phyloP scores from a whole-genome alignment of 1,284 basidiomycete genomes.

The Cryptococcus wingfieldii region DNA sequence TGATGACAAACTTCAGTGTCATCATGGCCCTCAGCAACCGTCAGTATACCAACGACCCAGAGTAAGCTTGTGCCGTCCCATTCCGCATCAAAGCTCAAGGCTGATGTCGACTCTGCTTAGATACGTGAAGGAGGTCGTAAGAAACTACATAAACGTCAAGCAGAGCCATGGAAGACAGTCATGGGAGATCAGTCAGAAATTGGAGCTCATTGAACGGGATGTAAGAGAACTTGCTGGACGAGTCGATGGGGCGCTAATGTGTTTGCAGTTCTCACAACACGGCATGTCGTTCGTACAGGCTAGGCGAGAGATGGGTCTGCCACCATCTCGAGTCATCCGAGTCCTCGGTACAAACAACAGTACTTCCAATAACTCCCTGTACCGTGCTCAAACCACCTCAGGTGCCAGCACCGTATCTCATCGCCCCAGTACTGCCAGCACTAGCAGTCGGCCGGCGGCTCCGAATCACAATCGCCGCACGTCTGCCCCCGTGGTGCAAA shows the following conservation, averaged over 20 bases:
- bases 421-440: neutral
- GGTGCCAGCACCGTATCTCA: neutral
- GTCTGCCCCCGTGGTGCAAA: neutral
- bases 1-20: constrained; percentile 6
- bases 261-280: constrained; percentile 16
- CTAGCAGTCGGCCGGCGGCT: neutral
- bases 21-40: constrained; percentile 5
- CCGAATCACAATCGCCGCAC: neutral
- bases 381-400: neutral
- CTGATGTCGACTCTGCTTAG: constrained; percentile 4
- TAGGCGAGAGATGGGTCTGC: constrained; percentile 17
- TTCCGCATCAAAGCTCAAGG: neutral
- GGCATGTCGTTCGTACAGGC: constrained; percentile 21
- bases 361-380: neutral
- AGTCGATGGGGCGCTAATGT: neutral
- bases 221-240: constrained; percentile 16
- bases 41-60: constrained; percentile 10
- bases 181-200: constrained; percentile 29
- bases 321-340: constrained; percentile 17
- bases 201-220: constrained; percentile 29
- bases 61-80: constrained; percentile 6
- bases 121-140: constrained; percentile 32
- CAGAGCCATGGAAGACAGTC: constrained; percentile 22
- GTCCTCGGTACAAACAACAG: neutral
- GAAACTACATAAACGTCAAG: constrained; percentile 31